Conservation (phyloP, 768 basidiomycete genomes). For the Rhodotorula toruloides region DNA sequence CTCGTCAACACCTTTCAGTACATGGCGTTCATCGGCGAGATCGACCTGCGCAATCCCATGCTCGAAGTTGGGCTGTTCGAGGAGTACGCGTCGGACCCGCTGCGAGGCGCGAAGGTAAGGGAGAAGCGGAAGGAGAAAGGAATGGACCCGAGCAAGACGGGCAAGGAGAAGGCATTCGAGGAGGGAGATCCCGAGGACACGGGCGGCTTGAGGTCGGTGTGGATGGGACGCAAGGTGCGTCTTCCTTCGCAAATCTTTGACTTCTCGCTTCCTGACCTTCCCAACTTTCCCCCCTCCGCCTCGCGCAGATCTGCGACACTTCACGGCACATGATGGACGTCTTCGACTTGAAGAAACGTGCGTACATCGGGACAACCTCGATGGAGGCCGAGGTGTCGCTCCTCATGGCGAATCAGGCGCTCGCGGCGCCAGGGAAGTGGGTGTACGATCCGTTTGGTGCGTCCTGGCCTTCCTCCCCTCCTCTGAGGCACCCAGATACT, state of each 20-base stretch:
- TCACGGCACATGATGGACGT: conserved; percentile 58
- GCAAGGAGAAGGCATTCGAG: background rate
- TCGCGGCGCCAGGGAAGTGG: conserved; percentile 83
- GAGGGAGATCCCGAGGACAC: conserved; percentile 5
- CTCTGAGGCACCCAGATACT: background rate
- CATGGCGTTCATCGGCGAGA: conserved; percentile 73
- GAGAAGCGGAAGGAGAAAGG: conserved; percentile 15
- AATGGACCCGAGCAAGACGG: conserved; percentile 46
- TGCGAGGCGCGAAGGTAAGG: conserved; percentile 6
- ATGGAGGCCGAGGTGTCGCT: conserved; percentile 97
- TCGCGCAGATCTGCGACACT: conserved; percentile 26
- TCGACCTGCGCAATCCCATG: conserved; percentile 61
- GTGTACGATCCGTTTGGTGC: conserved; percentile 92
- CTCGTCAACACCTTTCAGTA: conserved; percentile 59
- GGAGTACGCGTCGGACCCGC: conserved; percentile 33
- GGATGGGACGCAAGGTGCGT: conserved; percentile 82
- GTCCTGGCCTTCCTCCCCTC: conserved; percentile 38
- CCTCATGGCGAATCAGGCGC: conserved; percentile 91
- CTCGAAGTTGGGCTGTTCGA: conserved; percentile 39
- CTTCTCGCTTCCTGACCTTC: background rate
- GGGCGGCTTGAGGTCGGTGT: conserved; percentile 52
- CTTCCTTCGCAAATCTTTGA: conserved; percentile 6
- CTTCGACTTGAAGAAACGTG: conserved; percentile 83
- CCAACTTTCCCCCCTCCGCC: background rate
- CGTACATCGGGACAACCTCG: conserved; percentile 89